These are phyloP conservation scores for Henckelia pumila DNA, from an alignment of 257 asterid genomes.

Conservation along the genomic window DNA sequence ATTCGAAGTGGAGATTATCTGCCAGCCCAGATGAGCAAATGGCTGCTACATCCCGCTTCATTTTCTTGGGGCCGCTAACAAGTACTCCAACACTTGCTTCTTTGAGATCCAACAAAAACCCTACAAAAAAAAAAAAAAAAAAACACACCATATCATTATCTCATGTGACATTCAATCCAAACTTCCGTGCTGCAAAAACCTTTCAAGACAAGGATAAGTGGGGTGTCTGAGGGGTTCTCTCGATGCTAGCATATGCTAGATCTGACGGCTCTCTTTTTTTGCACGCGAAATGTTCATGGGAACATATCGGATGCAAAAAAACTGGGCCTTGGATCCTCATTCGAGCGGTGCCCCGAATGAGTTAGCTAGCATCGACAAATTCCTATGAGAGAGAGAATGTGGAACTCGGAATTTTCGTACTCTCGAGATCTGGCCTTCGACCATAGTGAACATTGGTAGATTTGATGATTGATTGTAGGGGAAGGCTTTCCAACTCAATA, in stretches of 20 bases:
- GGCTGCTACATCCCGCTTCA: conserved; percentile 84
- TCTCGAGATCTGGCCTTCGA: conserved; percentile 70
- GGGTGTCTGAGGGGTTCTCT: no score
- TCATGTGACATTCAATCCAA: neutral
- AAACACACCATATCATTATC: neutral
- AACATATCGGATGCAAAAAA: no score
- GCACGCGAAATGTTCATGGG: no score
- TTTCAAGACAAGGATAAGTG: no score
- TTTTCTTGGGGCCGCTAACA: conserved; percentile 77
- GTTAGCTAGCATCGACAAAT: no score
- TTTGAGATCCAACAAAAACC: conserved; percentile 52
- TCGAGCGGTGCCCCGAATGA: no score
- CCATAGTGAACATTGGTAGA: conserved; percentile 70
- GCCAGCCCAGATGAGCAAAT: conserved; percentile 66
- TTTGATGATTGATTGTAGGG: conserved; percentile 48
- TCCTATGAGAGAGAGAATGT: no score
- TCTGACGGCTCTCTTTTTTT: no score
- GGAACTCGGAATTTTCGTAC: conserved; percentile 44
- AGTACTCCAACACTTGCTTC: conserved; percentile 70
- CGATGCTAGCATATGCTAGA: no score
- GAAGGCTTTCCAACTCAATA: conserved; percentile 76
- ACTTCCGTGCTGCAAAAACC: neutral
- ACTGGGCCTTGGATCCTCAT: no score
- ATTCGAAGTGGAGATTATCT: conserved; percentile 66
- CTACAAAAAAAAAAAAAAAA: conserved; percentile 37